These are phyloP conservation scores for Lithospermum erythrorhizon DNA, from an alignment of 257 asterid species.

Conservation along the genomic window DNA sequence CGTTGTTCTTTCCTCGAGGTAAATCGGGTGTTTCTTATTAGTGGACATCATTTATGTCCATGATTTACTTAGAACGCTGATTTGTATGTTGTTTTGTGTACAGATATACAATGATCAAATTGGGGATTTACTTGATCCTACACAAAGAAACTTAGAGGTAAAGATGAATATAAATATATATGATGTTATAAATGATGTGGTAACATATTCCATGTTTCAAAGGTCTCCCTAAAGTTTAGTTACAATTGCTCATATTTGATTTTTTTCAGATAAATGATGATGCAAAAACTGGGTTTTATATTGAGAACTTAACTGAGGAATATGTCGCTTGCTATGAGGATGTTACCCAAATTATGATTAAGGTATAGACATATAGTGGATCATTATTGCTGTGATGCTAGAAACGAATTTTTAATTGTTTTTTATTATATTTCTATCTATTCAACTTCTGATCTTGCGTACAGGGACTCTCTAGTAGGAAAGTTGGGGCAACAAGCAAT, in stretches of 20 bases:
- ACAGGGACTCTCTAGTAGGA: slow-evolving; percentile 89
- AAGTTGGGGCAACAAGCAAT: slow-evolving; percentile 72
- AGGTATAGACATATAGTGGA: slow-evolving; percentile 27
- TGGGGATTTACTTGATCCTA: slow-evolving; percentile 89
- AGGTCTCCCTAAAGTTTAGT: not conserved
- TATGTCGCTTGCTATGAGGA: slow-evolving; percentile 76
- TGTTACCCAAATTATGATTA: slow-evolving; percentile 69
- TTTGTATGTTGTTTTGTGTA: slow-evolving; percentile 4
- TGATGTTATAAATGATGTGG: not conserved
- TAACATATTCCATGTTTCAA: not conserved
- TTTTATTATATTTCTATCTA: slow-evolving; percentile 1
- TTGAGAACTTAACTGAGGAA: slow-evolving; percentile 87
- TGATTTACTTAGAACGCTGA: not conserved
- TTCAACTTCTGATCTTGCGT: slow-evolving; percentile 1
- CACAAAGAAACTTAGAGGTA: slow-evolving; percentile 75
- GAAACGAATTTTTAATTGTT: not conserved
- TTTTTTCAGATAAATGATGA: slow-evolving; percentile 69
- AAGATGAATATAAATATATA: not conserved
- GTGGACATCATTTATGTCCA: not conserved
- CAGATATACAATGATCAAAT: slow-evolving; percentile 85
- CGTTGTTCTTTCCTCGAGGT: slow-evolving; percentile 99
- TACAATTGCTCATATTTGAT: not conserved
- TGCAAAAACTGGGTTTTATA: slow-evolving; percentile 67
- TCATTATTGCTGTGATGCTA: not conserved
- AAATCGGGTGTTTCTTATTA: slow-evolving; percentile 6